Percentiles rank a stretch among this genome's conserved stretches.
Conservation (phyloP, 352 stramenopile species). For the Phytophthora litchii region DNA sequence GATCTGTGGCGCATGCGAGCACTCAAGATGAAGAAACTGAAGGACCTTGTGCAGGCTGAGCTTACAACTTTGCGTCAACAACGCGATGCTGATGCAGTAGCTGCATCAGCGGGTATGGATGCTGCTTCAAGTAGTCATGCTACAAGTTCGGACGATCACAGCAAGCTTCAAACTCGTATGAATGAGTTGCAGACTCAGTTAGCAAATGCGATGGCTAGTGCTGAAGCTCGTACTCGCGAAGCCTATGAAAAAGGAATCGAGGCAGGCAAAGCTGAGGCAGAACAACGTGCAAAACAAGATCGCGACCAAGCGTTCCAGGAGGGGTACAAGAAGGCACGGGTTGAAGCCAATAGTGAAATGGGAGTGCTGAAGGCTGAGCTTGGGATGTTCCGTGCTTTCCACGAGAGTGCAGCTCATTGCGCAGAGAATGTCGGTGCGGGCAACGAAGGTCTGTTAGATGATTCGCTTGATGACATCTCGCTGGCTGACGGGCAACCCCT, state of each 20-base stretch:
- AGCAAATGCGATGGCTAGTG: slow-evolving; percentile 35
- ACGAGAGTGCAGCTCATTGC: slow-evolving; percentile 44
- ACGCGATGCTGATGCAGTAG: slow-evolving; percentile 22
- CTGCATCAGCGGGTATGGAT: slow-evolving; percentile 5
- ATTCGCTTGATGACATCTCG: slow-evolving; percentile 46
- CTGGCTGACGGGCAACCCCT: slow-evolving; percentile 40
- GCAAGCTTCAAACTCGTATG: slow-evolving; percentile 40
- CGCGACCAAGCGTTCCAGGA: slow-evolving; percentile 38
- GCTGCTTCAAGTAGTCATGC: not conserved
- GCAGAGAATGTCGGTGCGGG: slow-evolving; percentile 31
- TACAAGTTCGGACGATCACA: slow-evolving; percentile 22
- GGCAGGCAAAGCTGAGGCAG: slow-evolving; percentile 40
- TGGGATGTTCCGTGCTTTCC: slow-evolving; percentile 53
- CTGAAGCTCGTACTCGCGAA: slow-evolving; percentile 41
- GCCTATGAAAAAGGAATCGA: slow-evolving; percentile 53
- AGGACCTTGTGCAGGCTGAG: slow-evolving; percentile 69
- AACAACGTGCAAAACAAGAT: slow-evolving; percentile 42
- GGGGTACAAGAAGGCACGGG: slow-evolving; percentile 45
- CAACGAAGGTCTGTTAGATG: slow-evolving; percentile 27
- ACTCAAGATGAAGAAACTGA: slow-evolving; percentile 88
- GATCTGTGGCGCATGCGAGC: slow-evolving; percentile 81
- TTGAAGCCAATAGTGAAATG: slow-evolving; percentile 44
- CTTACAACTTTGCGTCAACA: slow-evolving; percentile 50
- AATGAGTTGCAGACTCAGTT: slow-evolving; percentile 44
- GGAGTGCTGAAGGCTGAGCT: slow-evolving; percentile 53